Percentiles rank a stretch among this genome's conserved stretches.
Evolutionary conservation across 23 red algal genomes (phyloP).

Genomic region (Gracilaria caudata): DNA sequence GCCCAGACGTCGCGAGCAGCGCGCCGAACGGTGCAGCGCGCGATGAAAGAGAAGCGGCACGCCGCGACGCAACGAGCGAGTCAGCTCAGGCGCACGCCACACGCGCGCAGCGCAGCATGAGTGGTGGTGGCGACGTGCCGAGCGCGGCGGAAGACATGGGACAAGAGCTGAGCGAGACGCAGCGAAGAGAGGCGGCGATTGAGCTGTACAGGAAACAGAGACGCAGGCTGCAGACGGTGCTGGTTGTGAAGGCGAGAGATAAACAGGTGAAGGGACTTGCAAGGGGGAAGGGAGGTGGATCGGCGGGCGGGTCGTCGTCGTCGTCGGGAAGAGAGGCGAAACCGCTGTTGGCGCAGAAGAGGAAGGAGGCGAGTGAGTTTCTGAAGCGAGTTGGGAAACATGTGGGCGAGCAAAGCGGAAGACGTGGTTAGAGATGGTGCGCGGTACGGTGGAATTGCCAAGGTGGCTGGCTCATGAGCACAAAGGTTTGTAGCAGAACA

Average conservation of each 20-base stretch:
- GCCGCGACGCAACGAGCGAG: too few relatives aligned
- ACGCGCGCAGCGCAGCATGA: too few relatives aligned
- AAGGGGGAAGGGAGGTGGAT: background rate
- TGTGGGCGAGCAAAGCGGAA: background rate
- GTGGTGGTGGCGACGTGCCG: too few relatives aligned
- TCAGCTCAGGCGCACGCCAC: too few relatives aligned
- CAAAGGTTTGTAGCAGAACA: too few relatives aligned
- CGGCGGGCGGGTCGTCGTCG: background rate
- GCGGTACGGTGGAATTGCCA: too few relatives aligned
- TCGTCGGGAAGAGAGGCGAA: background rate
- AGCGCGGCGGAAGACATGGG: background rate
- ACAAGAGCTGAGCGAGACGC: background rate
- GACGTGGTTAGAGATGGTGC: too few relatives aligned
- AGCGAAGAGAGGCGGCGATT: background rate
- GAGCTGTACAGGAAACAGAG: conserved; percentile 16
- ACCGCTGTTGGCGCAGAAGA: background rate
- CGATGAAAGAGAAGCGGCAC: too few relatives aligned
- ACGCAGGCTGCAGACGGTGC: background rate
- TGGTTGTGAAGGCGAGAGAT: conserved; percentile 1
- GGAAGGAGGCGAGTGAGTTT: background rate
- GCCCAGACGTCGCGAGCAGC: too few relatives aligned
- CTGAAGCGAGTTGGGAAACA: background rate
- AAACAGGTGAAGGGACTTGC: background rate
- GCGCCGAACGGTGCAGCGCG: too few relatives aligned
- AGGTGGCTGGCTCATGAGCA: too few relatives aligned